Conservation (phyloP, 306 rosid genomes). For the Medicago ruthenica region DNA sequence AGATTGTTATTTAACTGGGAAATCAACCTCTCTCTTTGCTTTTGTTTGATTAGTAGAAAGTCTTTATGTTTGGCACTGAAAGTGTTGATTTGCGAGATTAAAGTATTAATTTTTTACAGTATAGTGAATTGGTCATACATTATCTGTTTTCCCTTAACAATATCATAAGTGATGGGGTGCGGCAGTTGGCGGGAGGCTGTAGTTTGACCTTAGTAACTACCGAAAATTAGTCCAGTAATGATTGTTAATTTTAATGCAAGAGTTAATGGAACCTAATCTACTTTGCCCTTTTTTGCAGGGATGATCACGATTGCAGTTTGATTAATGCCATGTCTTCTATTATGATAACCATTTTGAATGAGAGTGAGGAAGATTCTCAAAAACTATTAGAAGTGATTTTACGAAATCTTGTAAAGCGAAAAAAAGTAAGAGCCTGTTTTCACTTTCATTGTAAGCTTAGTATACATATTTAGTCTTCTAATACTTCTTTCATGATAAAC, state of each 20-base stretch:
- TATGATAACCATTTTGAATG: slow-evolving; percentile 51
- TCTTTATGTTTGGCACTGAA: slow-evolving; percentile 1
- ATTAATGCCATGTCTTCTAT: slow-evolving; percentile 70
- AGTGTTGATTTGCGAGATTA: background rate
- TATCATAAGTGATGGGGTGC: slow-evolving; percentile 21
- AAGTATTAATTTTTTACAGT: slow-evolving; percentile 16
- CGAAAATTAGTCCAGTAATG: slow-evolving; percentile 8
- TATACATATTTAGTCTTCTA: background rate
- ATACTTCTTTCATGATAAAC: slow-evolving; percentile 24
- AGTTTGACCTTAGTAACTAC: slow-evolving; percentile 13
- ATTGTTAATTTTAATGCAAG: slow-evolving; percentile 38
- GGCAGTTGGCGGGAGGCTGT: background rate
- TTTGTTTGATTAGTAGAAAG: slow-evolving; percentile 20
- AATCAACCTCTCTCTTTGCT: slow-evolving; percentile 32
- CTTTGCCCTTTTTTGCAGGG: slow-evolving; percentile 50
- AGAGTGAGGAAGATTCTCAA: slow-evolving; percentile 73
- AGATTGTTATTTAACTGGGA: slow-evolving; percentile 13
- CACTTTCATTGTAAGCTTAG: slow-evolving; percentile 4
- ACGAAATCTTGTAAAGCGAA: slow-evolving; percentile 70
- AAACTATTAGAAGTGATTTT: slow-evolving; percentile 75
- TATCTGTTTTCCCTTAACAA: slow-evolving; percentile 22
- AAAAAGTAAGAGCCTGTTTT: slow-evolving; percentile 54
- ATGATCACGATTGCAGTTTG: slow-evolving; percentile 69
- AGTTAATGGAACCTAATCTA: slow-evolving; percentile 34
- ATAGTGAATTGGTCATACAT: slow-evolving; percentile 16